phyloP scores from a whole-genome alignment of 2,329 filamentous ascomycete genomes.

The Coniochaeta sp. region DNA sequence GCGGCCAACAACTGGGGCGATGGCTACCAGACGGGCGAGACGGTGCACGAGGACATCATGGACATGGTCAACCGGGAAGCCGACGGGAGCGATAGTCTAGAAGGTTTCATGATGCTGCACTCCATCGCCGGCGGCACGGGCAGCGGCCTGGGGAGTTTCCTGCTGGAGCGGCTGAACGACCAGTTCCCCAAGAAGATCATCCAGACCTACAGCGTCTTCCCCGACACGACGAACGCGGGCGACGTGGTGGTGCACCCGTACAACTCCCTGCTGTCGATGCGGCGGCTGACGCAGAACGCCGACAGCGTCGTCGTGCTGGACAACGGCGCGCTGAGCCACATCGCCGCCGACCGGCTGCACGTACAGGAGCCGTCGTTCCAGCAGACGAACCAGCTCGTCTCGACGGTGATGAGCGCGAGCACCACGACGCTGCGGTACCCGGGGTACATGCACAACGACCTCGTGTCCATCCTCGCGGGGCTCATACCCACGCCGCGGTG shows the following conservation, averaged over 20 bases:
- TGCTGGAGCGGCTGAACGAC: conserved; percentile 93
- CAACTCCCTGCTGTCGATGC: conserved; percentile 90
- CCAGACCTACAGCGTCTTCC: conserved; percentile 97
- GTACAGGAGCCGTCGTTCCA: conserved; percentile 94
- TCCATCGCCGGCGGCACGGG: conserved; percentile 97
- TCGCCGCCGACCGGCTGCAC: conserved; percentile 89
- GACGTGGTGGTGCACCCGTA: conserved; percentile 98
- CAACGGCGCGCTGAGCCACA: conserved; percentile 87
- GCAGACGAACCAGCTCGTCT: conserved; percentile 94
- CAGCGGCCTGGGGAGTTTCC: conserved; percentile 89
- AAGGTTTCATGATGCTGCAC: conserved; percentile 98
- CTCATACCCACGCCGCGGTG: conserved; percentile 93
- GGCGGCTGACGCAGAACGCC: conserved; percentile 87
- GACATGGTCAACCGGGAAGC: conserved; percentile 99
- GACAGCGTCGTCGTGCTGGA: conserved; percentile 97
- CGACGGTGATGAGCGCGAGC: conserved; percentile 97
- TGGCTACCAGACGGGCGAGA: conserved; percentile 87
- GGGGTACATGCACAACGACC: conserved; percentile 99
- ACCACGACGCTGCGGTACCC: conserved; percentile 95
- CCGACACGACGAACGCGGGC: conserved; percentile 77
- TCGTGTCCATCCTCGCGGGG: conserved; percentile 92
- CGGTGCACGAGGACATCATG: conserved; percentile 92
- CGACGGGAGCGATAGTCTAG: conserved; percentile 93
- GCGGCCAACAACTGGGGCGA: conserved; percentile 98
- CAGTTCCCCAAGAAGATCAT: conserved; percentile 98